Percentiles rank a stretch among this genome's conserved stretches.
phyloP scores from a whole-genome alignment of 1,139 yeast genomes.

The Zygoascus sp. region DNA sequence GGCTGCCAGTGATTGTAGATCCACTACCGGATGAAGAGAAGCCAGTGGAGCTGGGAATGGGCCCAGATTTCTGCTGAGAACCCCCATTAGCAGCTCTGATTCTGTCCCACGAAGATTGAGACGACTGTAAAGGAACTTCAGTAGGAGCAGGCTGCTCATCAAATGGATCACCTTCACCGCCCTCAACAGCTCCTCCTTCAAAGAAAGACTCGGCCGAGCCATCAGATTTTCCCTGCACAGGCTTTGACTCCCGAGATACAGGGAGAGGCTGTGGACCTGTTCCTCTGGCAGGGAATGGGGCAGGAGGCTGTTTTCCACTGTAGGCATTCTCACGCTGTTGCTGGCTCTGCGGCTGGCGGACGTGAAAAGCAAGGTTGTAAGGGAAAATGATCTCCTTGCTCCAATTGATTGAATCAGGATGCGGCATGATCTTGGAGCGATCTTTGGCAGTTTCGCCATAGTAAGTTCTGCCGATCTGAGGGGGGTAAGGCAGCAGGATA shows the following conservation, averaged over 20 bases:
- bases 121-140: neutral
- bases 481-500: slow-evolving; percentile 26
- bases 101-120: slow-evolving; percentile 9
- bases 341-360: slow-evolving; percentile 5
- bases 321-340: neutral
- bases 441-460: slow-evolving; percentile 25
- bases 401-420: slow-evolving; percentile 32
- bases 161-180: slow-evolving; percentile 1
- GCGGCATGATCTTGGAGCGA: slow-evolving; percentile 26
- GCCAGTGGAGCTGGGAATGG: no score
- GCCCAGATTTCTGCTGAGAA: neutral
- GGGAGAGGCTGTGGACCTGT: neutral
- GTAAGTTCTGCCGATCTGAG: slow-evolving; percentile 30
- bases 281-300: neutral
- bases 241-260: neutral
- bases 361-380: slow-evolving; percentile 25
- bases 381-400: slow-evolving; percentile 28
- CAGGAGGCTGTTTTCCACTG: neutral
- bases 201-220: neutral
- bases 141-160: neutral
- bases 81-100: neutral
- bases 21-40: neutral
- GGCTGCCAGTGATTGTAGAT: neutral
- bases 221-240: neutral
- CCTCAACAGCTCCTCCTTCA: slow-evolving; percentile 1